Percentiles rank a stretch among this genome's conserved stretches.
phyloP scores from a whole-genome alignment of 202 grass and related monocot genomes.

The Zoysia matrella region DNA sequence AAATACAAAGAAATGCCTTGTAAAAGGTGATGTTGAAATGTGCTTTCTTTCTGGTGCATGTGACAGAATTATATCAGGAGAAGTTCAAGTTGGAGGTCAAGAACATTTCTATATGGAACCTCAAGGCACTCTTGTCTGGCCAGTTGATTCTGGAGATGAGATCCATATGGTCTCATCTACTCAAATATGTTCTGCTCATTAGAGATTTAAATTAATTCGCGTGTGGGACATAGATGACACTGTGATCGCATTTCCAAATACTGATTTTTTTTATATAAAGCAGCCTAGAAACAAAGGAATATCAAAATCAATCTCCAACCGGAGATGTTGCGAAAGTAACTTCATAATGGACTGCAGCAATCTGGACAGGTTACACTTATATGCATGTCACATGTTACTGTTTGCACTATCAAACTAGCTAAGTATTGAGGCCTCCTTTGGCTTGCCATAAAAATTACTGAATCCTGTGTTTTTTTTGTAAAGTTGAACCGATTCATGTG shows the following conservation, averaged over 20 bases:
- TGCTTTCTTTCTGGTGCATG: slow-evolving; percentile 70
- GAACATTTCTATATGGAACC: slow-evolving; percentile 99
- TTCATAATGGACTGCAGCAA: background rate
- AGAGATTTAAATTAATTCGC: slow-evolving; percentile 13
- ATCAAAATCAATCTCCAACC: background rate
- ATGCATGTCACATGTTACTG: background rate
- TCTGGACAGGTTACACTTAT: background rate
- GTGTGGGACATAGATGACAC: background rate
- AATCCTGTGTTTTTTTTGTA: background rate
- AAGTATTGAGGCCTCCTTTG: no score
- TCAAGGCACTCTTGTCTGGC: slow-evolving; percentile 79
- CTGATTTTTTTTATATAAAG: background rate
- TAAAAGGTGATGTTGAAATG: slow-evolving; percentile 73
- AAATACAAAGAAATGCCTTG: slow-evolving; percentile 69
- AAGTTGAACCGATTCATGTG: no score
- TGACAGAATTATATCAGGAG: slow-evolving; percentile 73
- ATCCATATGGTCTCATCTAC: slow-evolving; percentile 98
- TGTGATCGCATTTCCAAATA: slow-evolving; percentile 3
- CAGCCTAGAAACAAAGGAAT: slow-evolving; percentile 9
- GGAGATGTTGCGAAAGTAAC: slow-evolving; percentile 8
- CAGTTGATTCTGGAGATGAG: slow-evolving; percentile 95
- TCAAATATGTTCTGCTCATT: slow-evolving; percentile 67
- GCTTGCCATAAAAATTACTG: background rate
- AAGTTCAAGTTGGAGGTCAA: slow-evolving; percentile 83
- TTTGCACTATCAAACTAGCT: background rate